Conservation (phyloP, 1,139 yeast genomes). For the Suhomyces coccinellae region DNA sequence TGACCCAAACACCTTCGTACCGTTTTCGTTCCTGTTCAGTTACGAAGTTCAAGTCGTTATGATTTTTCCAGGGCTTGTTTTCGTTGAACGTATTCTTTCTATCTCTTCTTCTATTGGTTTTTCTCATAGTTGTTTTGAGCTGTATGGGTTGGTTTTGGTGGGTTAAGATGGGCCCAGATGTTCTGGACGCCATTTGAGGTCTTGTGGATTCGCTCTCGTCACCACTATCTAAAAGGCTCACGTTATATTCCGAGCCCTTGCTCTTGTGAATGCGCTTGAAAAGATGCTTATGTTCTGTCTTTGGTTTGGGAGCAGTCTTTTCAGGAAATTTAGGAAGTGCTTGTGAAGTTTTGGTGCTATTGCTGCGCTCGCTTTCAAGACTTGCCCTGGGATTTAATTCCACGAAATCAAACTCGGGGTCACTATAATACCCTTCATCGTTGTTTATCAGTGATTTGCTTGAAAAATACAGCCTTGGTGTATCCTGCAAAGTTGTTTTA, state of each 20-base stretch:
- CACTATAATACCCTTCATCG: slow-evolving; percentile 14
- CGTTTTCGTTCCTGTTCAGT: slow-evolving; percentile 78
- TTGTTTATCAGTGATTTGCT: slow-evolving; percentile 15
- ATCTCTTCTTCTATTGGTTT: slow-evolving; percentile 44
- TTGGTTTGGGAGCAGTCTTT: slow-evolving; percentile 1
- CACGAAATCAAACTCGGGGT: slow-evolving; percentile 9
- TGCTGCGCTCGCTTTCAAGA: slow-evolving; percentile 7
- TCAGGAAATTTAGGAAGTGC: slow-evolving; percentile 20
- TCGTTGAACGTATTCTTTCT: slow-evolving; percentile 66
- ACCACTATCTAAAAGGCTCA: slow-evolving; percentile 19
- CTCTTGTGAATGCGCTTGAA: slow-evolving; percentile 17
- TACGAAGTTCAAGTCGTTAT: slow-evolving; percentile 57
- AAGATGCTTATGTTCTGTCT: slow-evolving; percentile 12
- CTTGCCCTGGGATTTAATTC: slow-evolving; percentile 7
- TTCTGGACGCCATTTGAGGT: slow-evolving; percentile 6
- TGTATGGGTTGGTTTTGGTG: slow-evolving; percentile 34
- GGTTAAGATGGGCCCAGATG: slow-evolving; percentile 12
- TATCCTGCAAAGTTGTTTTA: background rate
- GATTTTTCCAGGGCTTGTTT: slow-evolving; percentile 95
- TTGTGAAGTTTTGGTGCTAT: slow-evolving; percentile 9
- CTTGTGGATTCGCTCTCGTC: slow-evolving; percentile 14
- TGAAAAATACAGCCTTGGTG: slow-evolving; percentile 3
- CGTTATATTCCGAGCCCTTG: slow-evolving; percentile 19
- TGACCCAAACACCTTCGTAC: slow-evolving; percentile 92
- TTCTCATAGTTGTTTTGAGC: slow-evolving; percentile 69